These are phyloP conservation scores for Fusarium veterinarium DNA, from an alignment of 2,329 filamentous ascomycete species.

Conservation along the genomic window DNA sequence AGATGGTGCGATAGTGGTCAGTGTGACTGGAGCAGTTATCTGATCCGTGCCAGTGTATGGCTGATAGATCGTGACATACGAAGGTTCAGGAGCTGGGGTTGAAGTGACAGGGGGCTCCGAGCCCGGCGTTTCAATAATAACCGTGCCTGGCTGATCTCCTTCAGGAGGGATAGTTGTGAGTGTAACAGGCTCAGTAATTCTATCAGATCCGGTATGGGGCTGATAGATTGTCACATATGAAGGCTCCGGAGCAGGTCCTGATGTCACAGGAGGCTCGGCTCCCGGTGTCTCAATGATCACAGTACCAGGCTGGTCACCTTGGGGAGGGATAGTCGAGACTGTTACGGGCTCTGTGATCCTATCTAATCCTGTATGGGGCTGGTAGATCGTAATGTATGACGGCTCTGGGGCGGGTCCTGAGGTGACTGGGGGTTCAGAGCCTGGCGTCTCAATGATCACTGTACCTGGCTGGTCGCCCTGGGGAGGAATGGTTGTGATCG, in stretches of 20 bases:
- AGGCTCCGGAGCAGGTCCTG: not conserved
- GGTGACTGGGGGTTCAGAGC: no score
- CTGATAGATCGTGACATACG: conserved; percentile 1
- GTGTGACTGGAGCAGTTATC: conserved; percentile 1
- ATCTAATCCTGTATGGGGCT: no score
- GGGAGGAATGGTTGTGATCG: conserved; percentile 5
- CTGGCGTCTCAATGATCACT: no score
- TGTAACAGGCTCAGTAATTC: not conserved
- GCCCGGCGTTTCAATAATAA: conserved; percentile 17
- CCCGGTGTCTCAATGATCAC: conserved; percentile 21
- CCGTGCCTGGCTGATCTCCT: conserved; percentile 9
- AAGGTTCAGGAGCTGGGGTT: not conserved
- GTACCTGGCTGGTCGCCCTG: no score
- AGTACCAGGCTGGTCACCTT: no score
- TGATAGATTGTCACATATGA: conserved; percentile 7
- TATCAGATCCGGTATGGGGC: not conserved
- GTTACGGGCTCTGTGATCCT: no score
- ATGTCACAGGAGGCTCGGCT: not conserved
- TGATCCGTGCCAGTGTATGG: not conserved
- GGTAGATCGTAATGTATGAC: no score
- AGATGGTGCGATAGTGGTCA: conserved; percentile 1
- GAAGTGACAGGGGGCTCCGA: conserved; percentile 1
- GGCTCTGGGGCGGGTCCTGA: no score
- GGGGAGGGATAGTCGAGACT: no score
- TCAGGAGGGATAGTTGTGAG: conserved; percentile 4